These are phyloP conservation scores for Gomphus sp. DNA, from an alignment of 1,284 basidiomycete genomes.

Conservation along the genomic window DNA sequence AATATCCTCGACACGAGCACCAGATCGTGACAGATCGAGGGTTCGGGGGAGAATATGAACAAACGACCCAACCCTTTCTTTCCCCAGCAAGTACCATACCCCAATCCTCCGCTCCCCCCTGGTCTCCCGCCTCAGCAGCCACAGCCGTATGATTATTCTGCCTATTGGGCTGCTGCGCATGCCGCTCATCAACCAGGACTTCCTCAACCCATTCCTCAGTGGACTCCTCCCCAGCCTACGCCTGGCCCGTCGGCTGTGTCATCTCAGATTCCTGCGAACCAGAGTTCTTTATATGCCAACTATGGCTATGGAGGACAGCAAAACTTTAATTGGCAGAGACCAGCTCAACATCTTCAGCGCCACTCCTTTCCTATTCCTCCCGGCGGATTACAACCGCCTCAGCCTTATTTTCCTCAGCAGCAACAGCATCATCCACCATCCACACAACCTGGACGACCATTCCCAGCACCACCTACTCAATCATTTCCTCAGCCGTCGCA, in stretches of 20 bases:
- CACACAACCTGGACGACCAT: constrained; percentile 18
- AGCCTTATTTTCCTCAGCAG: constrained; percentile 15
- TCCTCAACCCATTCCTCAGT: constrained; percentile 35
- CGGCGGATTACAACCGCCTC: constrained; percentile 30
- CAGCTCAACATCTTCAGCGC: constrained; percentile 42
- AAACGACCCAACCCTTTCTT: constrained; percentile 19
- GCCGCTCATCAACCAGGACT: constrained; percentile 39
- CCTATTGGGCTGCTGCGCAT: constrained; percentile 61
- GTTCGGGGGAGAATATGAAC: constrained; percentile 16
- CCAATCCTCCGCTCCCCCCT: constrained; percentile 68
- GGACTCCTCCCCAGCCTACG: constrained; percentile 38
- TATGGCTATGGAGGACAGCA: constrained; percentile 69
- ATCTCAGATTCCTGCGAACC: constrained; percentile 26
- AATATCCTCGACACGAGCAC: not conserved
- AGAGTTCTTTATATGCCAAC: constrained; percentile 73
- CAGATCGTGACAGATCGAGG: not conserved
- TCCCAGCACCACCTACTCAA: constrained; percentile 36
- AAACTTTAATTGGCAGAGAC: constrained; percentile 48
- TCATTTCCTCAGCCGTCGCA: constrained; percentile 54
- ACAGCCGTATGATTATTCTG: constrained; percentile 48
- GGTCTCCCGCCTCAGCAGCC: constrained; percentile 67
- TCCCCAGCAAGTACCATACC: constrained; percentile 18
- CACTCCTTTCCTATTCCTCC: constrained; percentile 20
- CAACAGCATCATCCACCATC: constrained; percentile 5
- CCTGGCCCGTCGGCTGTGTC: constrained; percentile 47